phyloP scores from a whole-genome alignment of 345 rosid species.

The Trapa incisa region DNA sequence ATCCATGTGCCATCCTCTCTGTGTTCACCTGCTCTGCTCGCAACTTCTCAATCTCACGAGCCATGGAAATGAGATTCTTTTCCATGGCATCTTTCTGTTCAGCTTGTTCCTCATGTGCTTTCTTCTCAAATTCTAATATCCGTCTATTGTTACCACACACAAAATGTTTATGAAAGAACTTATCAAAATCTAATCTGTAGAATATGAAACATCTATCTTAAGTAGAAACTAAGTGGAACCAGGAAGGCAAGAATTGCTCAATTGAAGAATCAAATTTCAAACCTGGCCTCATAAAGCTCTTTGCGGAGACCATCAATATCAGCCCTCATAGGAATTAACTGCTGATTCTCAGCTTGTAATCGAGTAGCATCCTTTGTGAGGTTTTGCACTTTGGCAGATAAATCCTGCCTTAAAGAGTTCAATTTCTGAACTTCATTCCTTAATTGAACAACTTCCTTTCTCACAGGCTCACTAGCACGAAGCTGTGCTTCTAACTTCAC shows the following conservation, averaged over 20 bases:
- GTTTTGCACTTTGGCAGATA: conserved; percentile 11
- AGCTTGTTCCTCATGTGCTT: conserved; percentile 12
- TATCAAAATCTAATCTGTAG: background rate
- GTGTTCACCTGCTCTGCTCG: conserved; percentile 13
- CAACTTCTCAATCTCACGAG: conserved; percentile 17
- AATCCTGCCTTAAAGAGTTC: conserved; percentile 12
- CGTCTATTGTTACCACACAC: conserved; percentile 8
- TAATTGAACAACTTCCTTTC: conserved; percentile 16
- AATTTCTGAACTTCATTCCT: conserved; percentile 17
- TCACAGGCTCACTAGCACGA: conserved; percentile 10
- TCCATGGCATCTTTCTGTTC: conserved; percentile 18
- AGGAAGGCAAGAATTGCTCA: background rate
- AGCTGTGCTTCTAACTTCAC: conserved; percentile 4
- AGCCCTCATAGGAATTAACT: conserved; percentile 10
- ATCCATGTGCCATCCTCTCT: conserved; percentile 11
- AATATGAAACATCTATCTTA: background rate
- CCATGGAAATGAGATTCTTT: conserved; percentile 18
- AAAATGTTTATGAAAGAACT: background rate
- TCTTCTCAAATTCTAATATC: conserved; percentile 20
- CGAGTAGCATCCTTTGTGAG: conserved; percentile 12
- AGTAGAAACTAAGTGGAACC: background rate
- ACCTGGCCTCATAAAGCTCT: conserved; percentile 24
- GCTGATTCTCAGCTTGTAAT: conserved; percentile 16
- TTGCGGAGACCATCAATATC: conserved; percentile 13
- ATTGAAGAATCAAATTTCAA: conserved; percentile 1